Base-by-base conservation (phyloP, 805 yeast species). In the Candida coleopterorum region DNA sequence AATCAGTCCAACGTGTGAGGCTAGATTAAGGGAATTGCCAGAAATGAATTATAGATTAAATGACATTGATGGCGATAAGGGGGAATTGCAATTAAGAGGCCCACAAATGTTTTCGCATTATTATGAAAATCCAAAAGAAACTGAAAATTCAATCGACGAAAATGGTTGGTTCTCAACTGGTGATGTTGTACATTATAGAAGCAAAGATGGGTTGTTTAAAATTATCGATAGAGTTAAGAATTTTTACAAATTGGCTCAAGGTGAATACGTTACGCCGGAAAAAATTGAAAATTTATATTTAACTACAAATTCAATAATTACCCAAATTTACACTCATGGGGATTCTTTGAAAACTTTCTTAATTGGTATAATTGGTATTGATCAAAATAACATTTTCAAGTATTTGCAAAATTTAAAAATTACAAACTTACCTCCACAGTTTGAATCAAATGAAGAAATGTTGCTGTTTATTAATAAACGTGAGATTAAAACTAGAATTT, bases 221-320 rank as follows among this genome's bases (percentile, higher is more conserved):
- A 77, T 83, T 40, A 70, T 83, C 47, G 93, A 84, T 51, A 68
- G 93, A 43, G 87, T 83, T 26, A 83, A 83, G 64, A 84, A 83
- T 60, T 82, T 83, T 61, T 83, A 82, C 68, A 83, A 83, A 45
- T 60, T 66, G 44, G 53, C 71, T 6, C 71, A 66, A 45, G 72
- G 72, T 39, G 72, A 65, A 58, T 83, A 82, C 55, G 74, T 83
- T 38, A 82, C 87, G 1, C 85, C 87, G 14, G 93, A 83, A 50
- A 80, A 75, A 56, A 75, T 83, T 46, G 90, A 83, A 52, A 80
- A 78, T 49, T 58, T 62, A 11, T 81, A 82, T 53, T 53, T 77
- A 24, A 66, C 82, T 0, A 60, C 67, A 18, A 70, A 74, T 46
- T 70, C 82, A 2, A 27, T 56, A 2, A 50, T 77, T 12, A 51